Conservation (phyloP, 306 rosid genomes). For the Neltuma alba region DNA sequence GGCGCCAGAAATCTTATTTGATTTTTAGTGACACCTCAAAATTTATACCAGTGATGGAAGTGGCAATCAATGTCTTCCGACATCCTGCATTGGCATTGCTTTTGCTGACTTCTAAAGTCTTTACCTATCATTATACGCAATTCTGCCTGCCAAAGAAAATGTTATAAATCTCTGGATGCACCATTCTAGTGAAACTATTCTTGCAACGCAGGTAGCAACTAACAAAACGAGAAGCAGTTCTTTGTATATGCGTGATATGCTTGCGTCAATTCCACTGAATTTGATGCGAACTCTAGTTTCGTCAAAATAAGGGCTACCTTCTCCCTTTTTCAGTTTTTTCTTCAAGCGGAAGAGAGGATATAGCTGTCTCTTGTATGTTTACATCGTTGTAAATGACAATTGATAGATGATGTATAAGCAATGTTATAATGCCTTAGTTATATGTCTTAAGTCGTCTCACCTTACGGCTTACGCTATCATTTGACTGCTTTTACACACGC, state of each 20-base stretch:
- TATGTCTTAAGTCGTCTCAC: background rate
- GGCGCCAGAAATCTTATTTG: background rate
- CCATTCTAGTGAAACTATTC: background rate
- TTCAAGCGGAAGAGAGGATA: background rate
- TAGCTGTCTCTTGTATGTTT: background rate
- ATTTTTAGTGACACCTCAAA: background rate
- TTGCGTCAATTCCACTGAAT: background rate
- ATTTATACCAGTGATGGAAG: background rate
- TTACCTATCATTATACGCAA: background rate
- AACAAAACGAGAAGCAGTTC: background rate
- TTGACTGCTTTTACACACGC: background rate
- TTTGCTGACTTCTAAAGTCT: background rate
- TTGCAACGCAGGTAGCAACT: background rate
- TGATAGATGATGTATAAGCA: background rate
- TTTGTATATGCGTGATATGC: background rate
- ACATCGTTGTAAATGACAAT: constrained; percentile 1
- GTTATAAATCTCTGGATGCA: background rate
- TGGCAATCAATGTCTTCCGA: background rate
- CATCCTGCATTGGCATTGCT: background rate
- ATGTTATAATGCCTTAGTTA: background rate
- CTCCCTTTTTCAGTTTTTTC: background rate
- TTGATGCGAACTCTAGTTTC: background rate
- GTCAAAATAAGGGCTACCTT: background rate
- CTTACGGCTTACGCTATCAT: background rate
- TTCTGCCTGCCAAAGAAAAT: background rate